These are phyloP conservation scores for Leptosphaerulina australis DNA, from an alignment of 2,329 filamentous ascomycete species.

Conservation along the genomic window DNA sequence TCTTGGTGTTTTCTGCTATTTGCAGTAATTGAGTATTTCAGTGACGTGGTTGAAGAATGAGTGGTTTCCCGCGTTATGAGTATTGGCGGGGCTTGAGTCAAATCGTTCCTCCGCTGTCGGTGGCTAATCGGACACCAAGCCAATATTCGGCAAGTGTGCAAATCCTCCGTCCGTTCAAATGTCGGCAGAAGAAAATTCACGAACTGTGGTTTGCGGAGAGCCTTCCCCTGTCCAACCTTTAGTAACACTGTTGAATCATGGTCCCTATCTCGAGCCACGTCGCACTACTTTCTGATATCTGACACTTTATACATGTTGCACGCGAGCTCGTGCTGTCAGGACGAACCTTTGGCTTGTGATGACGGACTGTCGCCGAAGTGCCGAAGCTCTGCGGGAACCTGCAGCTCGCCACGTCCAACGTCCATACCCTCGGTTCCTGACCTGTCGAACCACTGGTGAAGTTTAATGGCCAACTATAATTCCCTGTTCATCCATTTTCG, in stretches of 20 bases:
- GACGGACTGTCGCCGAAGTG: slow-evolving; percentile 10
- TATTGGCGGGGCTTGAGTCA: slow-evolving; percentile 20
- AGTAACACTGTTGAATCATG: slow-evolving; percentile 2
- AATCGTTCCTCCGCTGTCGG: slow-evolving; percentile 13
- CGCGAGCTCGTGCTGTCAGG: background rate
- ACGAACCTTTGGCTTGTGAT: slow-evolving; percentile 3
- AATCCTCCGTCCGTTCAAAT: background rate
- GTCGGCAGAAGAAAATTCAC: slow-evolving; percentile 17
- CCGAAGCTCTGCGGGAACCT: slow-evolving; percentile 14
- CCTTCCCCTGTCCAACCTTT: background rate
- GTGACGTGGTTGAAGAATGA: slow-evolving; percentile 11
- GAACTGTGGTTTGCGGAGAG: slow-evolving; percentile 9
- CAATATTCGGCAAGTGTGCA: slow-evolving; percentile 10
- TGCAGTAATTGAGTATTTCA: slow-evolving; percentile 11
- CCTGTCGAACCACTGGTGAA: too few species aligned
- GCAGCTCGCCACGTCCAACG: slow-evolving; percentile 2
- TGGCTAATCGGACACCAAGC: slow-evolving; percentile 17
- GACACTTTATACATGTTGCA: background rate
- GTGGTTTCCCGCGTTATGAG: slow-evolving; percentile 9
- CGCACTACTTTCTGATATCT: background rate
- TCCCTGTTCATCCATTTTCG: too few species aligned
- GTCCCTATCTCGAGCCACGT: background rate
- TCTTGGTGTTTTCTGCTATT: background rate
- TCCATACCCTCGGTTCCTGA: background rate
- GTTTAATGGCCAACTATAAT: too few species aligned